Conservation (phyloP, 257 asterid species). For the Asclepias syriaca region DNA sequence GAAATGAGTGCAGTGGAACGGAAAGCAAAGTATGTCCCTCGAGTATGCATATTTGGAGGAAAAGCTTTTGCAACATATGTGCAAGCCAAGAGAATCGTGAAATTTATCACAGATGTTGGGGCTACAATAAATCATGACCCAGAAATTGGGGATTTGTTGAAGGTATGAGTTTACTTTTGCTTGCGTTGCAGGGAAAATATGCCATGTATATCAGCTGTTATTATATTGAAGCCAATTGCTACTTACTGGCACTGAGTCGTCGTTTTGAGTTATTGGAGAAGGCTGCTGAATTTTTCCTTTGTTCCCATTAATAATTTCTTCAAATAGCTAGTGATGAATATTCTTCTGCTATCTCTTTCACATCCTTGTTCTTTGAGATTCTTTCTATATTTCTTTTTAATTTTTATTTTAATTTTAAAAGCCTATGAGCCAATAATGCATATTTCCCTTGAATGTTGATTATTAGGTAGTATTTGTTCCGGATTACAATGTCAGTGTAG, state of each 20-base stretch:
- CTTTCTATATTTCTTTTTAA: background rate
- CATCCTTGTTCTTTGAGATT: background rate
- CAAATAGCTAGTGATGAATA: background rate
- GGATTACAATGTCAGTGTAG: slow-evolving; percentile 80
- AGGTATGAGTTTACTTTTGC: slow-evolving; percentile 28
- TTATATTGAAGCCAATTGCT: background rate
- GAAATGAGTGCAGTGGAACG: slow-evolving; percentile 46
- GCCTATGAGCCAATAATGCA: background rate
- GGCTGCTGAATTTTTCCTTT: background rate
- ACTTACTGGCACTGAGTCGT: background rate
- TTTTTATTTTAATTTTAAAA: background rate
- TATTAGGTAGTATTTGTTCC: slow-evolving; percentile 70
- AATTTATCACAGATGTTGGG: slow-evolving; percentile 55
- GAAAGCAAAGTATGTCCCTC: slow-evolving; percentile 44
- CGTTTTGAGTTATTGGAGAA: slow-evolving; percentile 1
- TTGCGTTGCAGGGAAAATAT: background rate
- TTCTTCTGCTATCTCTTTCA: slow-evolving; percentile 2
- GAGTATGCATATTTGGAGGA: slow-evolving; percentile 62
- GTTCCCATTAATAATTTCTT: background rate
- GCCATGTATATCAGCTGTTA: background rate
- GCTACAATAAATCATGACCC: slow-evolving; percentile 55
- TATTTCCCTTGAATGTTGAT: slow-evolving; percentile 7
- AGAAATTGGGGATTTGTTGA: slow-evolving; percentile 50
- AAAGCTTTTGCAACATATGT: slow-evolving; percentile 56
- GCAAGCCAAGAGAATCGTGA: slow-evolving; percentile 59